These are phyloP conservation scores for Lentinus brumalis DNA, from an alignment of 768 basidiomycete genomes.

Conservation along the genomic window DNA sequence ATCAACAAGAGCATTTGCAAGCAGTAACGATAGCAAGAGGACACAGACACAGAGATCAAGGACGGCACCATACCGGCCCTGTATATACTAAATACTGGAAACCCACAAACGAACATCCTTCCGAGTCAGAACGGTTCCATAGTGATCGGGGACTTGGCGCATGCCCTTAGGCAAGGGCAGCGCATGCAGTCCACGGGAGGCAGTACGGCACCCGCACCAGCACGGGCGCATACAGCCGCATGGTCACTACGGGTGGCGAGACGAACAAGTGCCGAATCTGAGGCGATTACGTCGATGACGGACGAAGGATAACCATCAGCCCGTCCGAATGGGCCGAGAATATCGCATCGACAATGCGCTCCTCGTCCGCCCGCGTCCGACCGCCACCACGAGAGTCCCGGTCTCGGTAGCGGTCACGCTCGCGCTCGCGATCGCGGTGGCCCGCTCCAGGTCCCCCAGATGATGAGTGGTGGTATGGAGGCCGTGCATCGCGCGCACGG, in stretches of 20 bases:
- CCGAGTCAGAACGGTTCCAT: too few relatives aligned
- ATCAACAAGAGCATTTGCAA: not conserved
- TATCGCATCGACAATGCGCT: conserved; percentile 72
- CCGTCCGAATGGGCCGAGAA: conserved; percentile 88
- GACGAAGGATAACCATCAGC: conserved; percentile 74
- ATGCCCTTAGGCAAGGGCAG: too few relatives aligned
- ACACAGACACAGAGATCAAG: not conserved
- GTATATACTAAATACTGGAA: too few relatives aligned
- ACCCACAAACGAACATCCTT: too few relatives aligned
- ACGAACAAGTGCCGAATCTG: not conserved
- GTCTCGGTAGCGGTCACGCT: conserved; percentile 3
- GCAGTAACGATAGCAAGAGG: not conserved
- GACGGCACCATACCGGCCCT: too few relatives aligned
- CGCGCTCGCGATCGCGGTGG: conserved; percentile 14
- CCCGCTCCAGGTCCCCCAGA: not conserved
- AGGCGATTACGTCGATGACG: conserved; percentile 9
- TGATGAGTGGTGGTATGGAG: conserved; percentile 1
- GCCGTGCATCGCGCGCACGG: conserved; percentile 2
- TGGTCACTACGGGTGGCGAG: not conserved
- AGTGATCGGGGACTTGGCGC: too few relatives aligned
- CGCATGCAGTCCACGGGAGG: not conserved
- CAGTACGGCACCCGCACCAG: not conserved
- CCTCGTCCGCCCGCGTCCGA: conserved; percentile 33
- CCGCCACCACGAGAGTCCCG: conserved; percentile 14
- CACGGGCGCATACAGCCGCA: not conserved